A percentile compares a stretch with the other conserved stretches of the same genome.
These are phyloP conservation scores for Candida pseudoviswanathii DNA, from an alignment of 1,139 yeast genomes.

Conservation along the genomic window DNA sequence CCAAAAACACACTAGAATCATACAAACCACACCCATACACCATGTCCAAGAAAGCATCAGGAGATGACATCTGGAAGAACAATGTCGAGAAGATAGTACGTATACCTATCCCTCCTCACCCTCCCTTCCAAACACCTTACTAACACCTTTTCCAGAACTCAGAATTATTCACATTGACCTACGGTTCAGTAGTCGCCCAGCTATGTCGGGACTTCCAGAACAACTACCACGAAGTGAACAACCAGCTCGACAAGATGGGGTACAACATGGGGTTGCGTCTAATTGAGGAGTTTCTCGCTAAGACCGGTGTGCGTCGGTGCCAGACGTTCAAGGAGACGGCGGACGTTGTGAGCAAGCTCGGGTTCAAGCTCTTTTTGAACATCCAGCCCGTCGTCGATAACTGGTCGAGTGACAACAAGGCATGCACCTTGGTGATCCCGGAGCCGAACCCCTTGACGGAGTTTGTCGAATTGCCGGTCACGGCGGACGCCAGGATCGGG, in stretches of 20 bases:
- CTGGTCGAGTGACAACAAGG: constrained; percentile 77
- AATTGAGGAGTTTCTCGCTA: constrained; percentile 90
- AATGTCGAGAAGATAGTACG: constrained; percentile 81
- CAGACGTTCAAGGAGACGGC: constrained; percentile 81
- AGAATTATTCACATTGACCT: constrained; percentile 88
- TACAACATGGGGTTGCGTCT: constrained; percentile 89
- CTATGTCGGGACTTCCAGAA: constrained; percentile 79
- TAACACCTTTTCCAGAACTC: constrained; percentile 55
- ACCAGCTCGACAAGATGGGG: constrained; percentile 90
- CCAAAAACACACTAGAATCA: not conserved
- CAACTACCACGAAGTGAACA: constrained; percentile 78
- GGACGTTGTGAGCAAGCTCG: constrained; percentile 81
- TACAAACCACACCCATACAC: not conserved
- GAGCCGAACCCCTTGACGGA: constrained; percentile 89
- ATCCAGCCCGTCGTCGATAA: constrained; percentile 74
- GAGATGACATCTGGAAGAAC: constrained; percentile 94
- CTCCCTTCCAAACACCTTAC: not conserved
- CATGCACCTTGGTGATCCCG: constrained; percentile 69
- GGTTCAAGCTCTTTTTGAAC: constrained; percentile 86
- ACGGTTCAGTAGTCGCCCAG: constrained; percentile 95
- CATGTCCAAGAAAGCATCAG: constrained; percentile 27
- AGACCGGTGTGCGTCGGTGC: constrained; percentile 84
- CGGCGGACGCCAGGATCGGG: constrained; percentile 60
- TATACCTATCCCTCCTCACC: constrained; percentile 14
- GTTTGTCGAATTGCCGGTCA: constrained; percentile 86